Base-by-base conservation (phyloP, 495 filamentous ascomycete genomes). In the Daldinia bambusicola region DNA sequence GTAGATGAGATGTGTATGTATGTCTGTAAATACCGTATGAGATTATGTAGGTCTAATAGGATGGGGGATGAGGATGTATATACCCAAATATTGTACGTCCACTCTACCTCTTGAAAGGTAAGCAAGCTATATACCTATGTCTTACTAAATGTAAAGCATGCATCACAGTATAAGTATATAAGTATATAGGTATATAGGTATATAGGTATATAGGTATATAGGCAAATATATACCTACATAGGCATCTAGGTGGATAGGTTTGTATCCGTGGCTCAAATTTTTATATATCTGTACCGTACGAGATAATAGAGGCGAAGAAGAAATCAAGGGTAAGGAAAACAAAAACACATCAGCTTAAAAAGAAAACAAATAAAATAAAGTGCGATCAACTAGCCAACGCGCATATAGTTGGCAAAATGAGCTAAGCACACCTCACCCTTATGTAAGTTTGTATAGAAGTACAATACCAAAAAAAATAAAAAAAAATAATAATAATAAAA, bases 1-100 rank as follows among this genome's bases (percentile, higher is more conserved):
- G 43, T 53, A 50, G 26, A 20, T 61, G 16, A 9, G 43, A n/a
- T 58, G 34, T 20, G 26, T 51, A 56, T 62, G 61, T 64, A 64
- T 41, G 48, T 64, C 55, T 51, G 16, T 36, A 26, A 16, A 7
- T 34, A 34, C 32, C 31, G 32, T 58, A 26, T 26, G 26, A 26
- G 26, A 26, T 26, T 26, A 26, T 26, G 26, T 26, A 26, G 26
- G 3, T 26, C 26, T 26, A 26, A 26, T 26, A 26, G 26, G 26
- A 26, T 26, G 26, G 26, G 26, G 26, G 26, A 26, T 26, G 26
- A 3, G 26, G 26, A 26, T 26, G 26, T 26, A 26, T 26, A 26
- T 26, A 26, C 26, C 26, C 26, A 26, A 26, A 26, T 26, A 26
- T 26, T 26, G 26, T 26, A 26, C 26, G 26, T 26, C 26, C 26